Conservation (phyloP, 805 yeast genomes). For the Blastobotrys chiropterorum region DNA sequence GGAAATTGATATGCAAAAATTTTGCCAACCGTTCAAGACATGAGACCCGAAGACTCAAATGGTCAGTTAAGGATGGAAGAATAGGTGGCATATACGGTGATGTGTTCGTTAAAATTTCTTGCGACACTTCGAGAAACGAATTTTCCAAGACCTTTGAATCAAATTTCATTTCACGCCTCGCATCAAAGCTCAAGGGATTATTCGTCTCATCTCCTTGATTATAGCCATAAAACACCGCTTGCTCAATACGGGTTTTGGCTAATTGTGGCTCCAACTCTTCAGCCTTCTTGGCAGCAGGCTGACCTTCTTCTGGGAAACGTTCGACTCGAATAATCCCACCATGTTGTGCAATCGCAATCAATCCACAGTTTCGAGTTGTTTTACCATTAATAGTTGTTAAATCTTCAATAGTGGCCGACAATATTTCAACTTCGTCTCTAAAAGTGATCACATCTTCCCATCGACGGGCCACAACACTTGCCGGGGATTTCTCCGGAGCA, state of each 20-base stretch:
- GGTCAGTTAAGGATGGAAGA: constrained; percentile 42
- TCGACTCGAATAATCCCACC: constrained; percentile 62
- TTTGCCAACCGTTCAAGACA: constrained; percentile 41
- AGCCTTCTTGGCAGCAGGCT: constrained; percentile 9
- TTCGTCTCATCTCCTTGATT: constrained; percentile 22
- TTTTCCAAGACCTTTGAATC: constrained; percentile 40
- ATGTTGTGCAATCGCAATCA: constrained; percentile 44
- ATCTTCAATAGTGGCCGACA: constrained; percentile 56
- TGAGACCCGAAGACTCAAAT: constrained; percentile 44
- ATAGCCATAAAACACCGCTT: constrained; percentile 62
- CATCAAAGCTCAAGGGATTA: constrained; percentile 47
- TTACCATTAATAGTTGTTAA: constrained; percentile 21
- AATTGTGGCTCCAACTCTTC: constrained; percentile 31
- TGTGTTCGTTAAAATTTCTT: constrained; percentile 51
- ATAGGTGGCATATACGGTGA: constrained; percentile 53
- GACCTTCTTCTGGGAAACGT: constrained; percentile 31
- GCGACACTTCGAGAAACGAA: constrained; percentile 46
- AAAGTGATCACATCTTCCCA: constrained; percentile 81
- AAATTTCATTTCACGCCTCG: constrained; percentile 38
- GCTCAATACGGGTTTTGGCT: constrained; percentile 72
- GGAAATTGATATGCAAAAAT: constrained; percentile 43
- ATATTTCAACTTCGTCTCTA: constrained; percentile 43
- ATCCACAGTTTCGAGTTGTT: constrained; percentile 37
- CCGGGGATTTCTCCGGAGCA: constrained; percentile 9
- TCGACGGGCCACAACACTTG: constrained; percentile 34